Conservation (phyloP, 2,329 filamentous ascomycete genomes). For the Diaporthe ilicicola region DNA sequence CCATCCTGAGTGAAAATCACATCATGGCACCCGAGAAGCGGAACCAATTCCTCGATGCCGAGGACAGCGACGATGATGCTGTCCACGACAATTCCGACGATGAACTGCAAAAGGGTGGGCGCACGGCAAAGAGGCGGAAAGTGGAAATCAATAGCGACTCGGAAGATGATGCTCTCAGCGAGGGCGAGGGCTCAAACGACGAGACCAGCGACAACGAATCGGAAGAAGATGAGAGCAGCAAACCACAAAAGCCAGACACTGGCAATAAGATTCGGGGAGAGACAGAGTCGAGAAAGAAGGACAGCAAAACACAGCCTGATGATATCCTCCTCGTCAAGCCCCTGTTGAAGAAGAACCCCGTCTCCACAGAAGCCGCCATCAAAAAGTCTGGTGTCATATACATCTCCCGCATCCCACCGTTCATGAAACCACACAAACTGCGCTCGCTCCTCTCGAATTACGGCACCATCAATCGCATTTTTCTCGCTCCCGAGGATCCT, state of each 20-base stretch:
- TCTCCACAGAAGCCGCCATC: conserved; percentile 69
- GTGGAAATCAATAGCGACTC: conserved; percentile 54
- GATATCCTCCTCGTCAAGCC: conserved; percentile 46
- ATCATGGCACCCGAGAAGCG: conserved; percentile 73
- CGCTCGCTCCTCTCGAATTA: conserved; percentile 79
- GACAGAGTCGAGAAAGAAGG: conserved; percentile 40
- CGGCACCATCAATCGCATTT: conserved; percentile 79
- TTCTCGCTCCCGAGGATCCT: conserved; percentile 80
- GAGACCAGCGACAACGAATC: conserved; percentile 36
- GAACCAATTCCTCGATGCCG: conserved; percentile 74
- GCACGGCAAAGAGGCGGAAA: conserved; percentile 71
- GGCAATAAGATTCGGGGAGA: conserved; percentile 33
- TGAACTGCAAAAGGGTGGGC: conserved; percentile 72
- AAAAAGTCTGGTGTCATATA: conserved; percentile 84
- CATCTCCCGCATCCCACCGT: conserved; percentile 84
- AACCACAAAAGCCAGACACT: neutral
- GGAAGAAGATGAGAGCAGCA: conserved; percentile 28
- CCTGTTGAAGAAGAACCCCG: conserved; percentile 73
- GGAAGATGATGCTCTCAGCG: conserved; percentile 48
- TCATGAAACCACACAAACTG: conserved; percentile 85
- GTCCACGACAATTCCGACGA: conserved; percentile 69
- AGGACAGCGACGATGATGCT: conserved; percentile 67
- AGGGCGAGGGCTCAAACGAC: conserved; percentile 43
- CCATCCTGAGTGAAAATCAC: neutral
- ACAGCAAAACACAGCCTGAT: conserved; percentile 36